Conservation (phyloP, 176 grass and related monocot species). For the Triticum dicoccoides region DNA sequence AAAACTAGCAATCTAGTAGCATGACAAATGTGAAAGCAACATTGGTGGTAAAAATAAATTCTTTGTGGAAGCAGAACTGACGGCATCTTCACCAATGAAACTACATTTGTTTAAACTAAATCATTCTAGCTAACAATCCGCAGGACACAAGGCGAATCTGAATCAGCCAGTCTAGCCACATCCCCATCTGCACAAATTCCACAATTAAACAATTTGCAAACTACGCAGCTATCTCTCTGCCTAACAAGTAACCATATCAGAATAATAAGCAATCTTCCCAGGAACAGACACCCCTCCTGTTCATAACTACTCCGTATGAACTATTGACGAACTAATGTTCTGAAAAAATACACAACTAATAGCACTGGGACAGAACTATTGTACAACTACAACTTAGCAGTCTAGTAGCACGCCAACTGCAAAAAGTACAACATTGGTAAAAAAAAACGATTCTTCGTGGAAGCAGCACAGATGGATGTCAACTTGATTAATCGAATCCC, state of each 20-base stretch:
- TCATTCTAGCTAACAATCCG: no score
- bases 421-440: background rate
- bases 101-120: background rate
- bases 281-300: background rate
- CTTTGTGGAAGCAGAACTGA: background rate
- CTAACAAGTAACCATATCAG: background rate
- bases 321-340: background rate
- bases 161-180: background rate
- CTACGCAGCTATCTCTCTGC: background rate
- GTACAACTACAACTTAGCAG: background rate
- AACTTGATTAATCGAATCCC: background rate
- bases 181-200: background rate
- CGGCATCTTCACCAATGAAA: background rate
- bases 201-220: background rate
- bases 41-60: background rate
- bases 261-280: background rate
- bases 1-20: background rate
- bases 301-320: background rate
- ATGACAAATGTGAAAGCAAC: background rate
- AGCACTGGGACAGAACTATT: background rate
- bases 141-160: background rate
- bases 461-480: no score
- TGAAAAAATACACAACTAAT: background rate
- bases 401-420: background rate
- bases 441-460: background rate